Evolutionary conservation across 345 rosid species (phyloP), one percentile per base, ranked within the genome.

Genomic region (Acer yangbiense): DNA sequence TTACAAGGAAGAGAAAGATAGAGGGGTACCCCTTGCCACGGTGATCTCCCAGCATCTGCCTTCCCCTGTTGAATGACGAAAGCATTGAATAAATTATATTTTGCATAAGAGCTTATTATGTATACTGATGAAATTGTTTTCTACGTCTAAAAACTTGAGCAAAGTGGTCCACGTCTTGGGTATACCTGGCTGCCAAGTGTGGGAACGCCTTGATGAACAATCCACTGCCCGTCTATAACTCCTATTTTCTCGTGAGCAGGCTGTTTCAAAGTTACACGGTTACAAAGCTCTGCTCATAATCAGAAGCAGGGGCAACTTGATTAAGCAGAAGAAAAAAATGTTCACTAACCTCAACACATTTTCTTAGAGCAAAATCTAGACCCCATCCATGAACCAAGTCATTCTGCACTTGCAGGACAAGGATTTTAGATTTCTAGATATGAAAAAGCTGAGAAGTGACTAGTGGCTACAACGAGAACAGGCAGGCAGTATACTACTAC

Each of bases 381-480:
- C 90, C 92, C 92, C 92, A 89, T 52, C 92, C 92, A 63, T 89
- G 92, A 75, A 89, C 83, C 84, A 89, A 85, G 86, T 89, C 92
- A 83, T 89, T 89, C 90, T 89, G 86, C 82, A 73, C 65, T 17
- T 27, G 61, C 8, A 72, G 16, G 61, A 29, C 5, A 69, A 8
- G 27, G 25, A 9, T 32, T 32, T 63, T 75, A 55, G 64, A n/a
- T 29, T 65, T 52, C 35, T 52, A 35, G 20, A 11, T 48, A 66
- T 11, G n/a, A 8, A 50, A 65, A 54, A 6, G 13, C 18, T 25
- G 10, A 70, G 41, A 27, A 52, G 7, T 32, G 48, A 23, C n/a
- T 48, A 29, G 32, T 29, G 32, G 32, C 4, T 35, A 21, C 25
- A 69, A 50, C 8, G 18, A 50, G 64, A 52, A n/a, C 14, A 52